These are phyloP conservation scores for Camellia lanceoleosa DNA, from an alignment of 148 eudicot genomes.

Conservation along the genomic window DNA sequence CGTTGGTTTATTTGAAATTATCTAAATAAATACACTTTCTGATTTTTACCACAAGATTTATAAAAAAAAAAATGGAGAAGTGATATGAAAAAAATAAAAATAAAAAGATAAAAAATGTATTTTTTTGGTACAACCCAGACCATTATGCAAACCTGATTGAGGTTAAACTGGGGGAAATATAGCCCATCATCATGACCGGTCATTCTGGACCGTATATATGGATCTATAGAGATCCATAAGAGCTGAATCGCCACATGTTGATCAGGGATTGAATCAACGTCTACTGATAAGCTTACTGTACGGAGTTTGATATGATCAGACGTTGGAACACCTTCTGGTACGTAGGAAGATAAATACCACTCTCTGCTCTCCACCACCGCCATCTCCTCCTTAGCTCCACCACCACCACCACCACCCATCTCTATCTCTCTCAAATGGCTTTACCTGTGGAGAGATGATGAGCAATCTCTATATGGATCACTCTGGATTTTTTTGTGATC, in stretches of 20 bases:
- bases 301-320: slow-evolving; percentile 39
- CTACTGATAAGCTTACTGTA: slow-evolving; percentile 18
- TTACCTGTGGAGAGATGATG: neutral
- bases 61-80: too few species aligned
- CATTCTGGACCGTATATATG: slow-evolving; percentile 35
- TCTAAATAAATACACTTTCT: too few species aligned
- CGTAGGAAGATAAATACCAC: slow-evolving; percentile 34
- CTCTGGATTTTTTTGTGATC: too few species aligned
- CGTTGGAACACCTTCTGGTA: slow-evolving; percentile 31
- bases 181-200: slow-evolving; percentile 32
- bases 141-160: slow-evolving; percentile 20
- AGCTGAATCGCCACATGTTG: slow-evolving; percentile 27
- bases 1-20: neutral
- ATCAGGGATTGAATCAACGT: slow-evolving; percentile 30
- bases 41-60: too few species aligned
- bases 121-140: too few species aligned
- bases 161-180: slow-evolving; percentile 17
- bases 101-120: neutral
- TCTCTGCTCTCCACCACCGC: slow-evolving; percentile 32
- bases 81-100: too few species aligned
- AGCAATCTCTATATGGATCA: neutral
- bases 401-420: slow-evolving; percentile 16
- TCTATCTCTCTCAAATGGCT: slow-evolving; percentile 3
- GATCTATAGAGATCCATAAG: slow-evolving; percentile 36
- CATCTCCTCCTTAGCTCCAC: slow-evolving; percentile 5